Conservation (phyloP, 441 rosid species). For the California macrophylla region DNA sequence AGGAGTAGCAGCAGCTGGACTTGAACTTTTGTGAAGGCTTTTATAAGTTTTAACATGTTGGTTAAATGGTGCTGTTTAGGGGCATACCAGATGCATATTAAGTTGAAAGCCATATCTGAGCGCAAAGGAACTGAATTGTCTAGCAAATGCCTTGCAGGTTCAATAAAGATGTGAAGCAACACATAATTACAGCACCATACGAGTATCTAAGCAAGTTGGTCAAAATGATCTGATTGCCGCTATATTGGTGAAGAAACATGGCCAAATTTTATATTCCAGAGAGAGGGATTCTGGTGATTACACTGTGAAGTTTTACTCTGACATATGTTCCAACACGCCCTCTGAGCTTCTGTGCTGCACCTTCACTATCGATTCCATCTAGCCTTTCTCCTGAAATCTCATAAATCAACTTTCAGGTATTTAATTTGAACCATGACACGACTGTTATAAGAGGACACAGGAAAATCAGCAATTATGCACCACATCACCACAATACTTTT, state of each 20-base stretch:
- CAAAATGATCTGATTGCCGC: not conserved
- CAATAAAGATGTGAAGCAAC: not conserved
- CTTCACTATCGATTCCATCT: slow-evolving; percentile 60
- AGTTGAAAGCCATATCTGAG: not conserved
- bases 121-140: not conserved
- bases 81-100: not conserved
- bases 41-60: not conserved
- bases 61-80: not conserved
- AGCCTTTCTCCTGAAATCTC: slow-evolving; percentile 51
- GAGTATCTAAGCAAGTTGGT: not conserved
- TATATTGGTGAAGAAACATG: not conserved
- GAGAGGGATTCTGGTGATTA: slow-evolving; percentile 23
- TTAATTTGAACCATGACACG: not conserved
- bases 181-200: not conserved
- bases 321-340: slow-evolving; percentile 76
- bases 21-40: not conserved
- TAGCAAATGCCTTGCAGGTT: not conserved
- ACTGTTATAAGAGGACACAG: not conserved
- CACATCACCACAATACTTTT: not conserved
- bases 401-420: slow-evolving; percentile 3
- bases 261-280: not conserved
- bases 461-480: not conserved
- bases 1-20: not conserved
- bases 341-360: slow-evolving; percentile 77
- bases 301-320: slow-evolving; percentile 56